phyloP scores from a whole-genome alignment of 1,284 basidiomycete genomes.

The Irpex rosettiformis region DNA sequence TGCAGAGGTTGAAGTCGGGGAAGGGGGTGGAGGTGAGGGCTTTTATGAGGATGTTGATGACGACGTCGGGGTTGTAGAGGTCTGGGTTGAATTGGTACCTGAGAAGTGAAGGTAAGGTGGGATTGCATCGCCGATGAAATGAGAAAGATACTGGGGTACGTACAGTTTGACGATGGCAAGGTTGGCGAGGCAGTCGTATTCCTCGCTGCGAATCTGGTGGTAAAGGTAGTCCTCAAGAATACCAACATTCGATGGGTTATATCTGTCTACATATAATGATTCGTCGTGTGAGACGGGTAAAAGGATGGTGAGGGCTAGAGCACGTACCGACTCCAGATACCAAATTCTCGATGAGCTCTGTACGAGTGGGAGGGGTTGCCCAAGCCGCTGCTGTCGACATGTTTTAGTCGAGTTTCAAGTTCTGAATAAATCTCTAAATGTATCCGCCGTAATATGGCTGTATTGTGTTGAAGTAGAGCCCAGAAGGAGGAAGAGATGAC shows the following conservation, averaged over 20 bases:
- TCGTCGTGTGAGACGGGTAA: not conserved
- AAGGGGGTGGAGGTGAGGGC: slow-evolving; percentile 79
- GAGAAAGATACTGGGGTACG: slow-evolving; percentile 12
- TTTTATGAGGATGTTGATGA: slow-evolving; percentile 94
- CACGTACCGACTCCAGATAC: slow-evolving; percentile 87
- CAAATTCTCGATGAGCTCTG: slow-evolving; percentile 84
- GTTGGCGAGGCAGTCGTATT: slow-evolving; percentile 94
- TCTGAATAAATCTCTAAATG: not conserved
- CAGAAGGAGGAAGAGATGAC: not conserved
- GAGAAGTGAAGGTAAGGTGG: not conserved
- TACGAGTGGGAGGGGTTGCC: slow-evolving; percentile 69
- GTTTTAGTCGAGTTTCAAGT: slow-evolving; percentile 1
- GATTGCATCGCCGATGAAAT: not conserved
- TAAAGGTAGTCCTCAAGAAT: slow-evolving; percentile 95
- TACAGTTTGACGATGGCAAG: slow-evolving; percentile 85
- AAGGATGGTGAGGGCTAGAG: not conserved
- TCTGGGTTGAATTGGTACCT: slow-evolving; percentile 97
- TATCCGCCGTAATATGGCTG: not conserved
- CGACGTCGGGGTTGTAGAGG: slow-evolving; percentile 89
- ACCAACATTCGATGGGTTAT: slow-evolving; percentile 91
- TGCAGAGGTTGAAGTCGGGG: slow-evolving; percentile 92
- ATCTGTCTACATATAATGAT: slow-evolving; percentile 66
- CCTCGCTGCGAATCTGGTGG: slow-evolving; percentile 84
- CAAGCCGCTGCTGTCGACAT: slow-evolving; percentile 50
- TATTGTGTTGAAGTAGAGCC: not conserved